Conservation (phyloP, 2,329 filamentous ascomycete species). For the Phialemonium atrogriseum region DNA sequence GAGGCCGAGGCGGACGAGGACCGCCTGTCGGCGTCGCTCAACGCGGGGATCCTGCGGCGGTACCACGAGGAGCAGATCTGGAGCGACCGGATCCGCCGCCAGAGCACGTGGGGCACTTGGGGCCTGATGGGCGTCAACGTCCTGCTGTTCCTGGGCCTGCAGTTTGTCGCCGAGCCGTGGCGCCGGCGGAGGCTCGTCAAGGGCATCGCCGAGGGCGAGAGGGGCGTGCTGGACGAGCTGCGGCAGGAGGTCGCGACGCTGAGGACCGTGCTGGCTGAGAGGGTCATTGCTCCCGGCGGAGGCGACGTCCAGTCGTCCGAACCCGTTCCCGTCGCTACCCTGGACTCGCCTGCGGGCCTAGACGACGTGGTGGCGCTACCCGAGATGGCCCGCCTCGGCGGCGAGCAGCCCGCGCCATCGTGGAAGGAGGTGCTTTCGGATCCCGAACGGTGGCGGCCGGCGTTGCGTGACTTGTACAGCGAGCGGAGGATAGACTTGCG, state of each 20-base stretch:
- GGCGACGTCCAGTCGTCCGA: no score
- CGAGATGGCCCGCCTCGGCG: no score
- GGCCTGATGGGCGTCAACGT: constrained; percentile 97
- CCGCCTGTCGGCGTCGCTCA: constrained; percentile 65
- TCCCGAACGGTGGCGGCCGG: constrained; percentile 37
- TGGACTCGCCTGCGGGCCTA: no score
- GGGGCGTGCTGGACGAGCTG: constrained; percentile 44
- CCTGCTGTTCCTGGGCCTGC: constrained; percentile 73
- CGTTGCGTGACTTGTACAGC: constrained; percentile 53
- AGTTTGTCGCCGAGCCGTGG: constrained; percentile 92
- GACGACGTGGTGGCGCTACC: no score
- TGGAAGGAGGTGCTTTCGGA: constrained; percentile 37
- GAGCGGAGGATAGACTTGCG: constrained; percentile 54
- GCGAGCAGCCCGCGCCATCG: constrained; percentile 15
- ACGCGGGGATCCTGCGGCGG: constrained; percentile 74
- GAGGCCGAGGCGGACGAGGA: constrained; percentile 74
- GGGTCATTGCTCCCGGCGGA: no score
- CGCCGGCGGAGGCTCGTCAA: constrained; percentile 70
- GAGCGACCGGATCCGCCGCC: constrained; percentile 93
- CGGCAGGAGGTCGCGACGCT: constrained; percentile 31
- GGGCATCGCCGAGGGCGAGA: constrained; percentile 74
- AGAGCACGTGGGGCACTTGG: constrained; percentile 98
- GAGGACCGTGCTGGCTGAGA: constrained; percentile 16
- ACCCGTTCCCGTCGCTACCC: no score
- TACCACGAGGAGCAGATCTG: constrained; percentile 99